These are phyloP conservation scores for Dioscorea zingiberensis DNA, from an alignment of 106 monocot species.

Conservation along the genomic window DNA sequence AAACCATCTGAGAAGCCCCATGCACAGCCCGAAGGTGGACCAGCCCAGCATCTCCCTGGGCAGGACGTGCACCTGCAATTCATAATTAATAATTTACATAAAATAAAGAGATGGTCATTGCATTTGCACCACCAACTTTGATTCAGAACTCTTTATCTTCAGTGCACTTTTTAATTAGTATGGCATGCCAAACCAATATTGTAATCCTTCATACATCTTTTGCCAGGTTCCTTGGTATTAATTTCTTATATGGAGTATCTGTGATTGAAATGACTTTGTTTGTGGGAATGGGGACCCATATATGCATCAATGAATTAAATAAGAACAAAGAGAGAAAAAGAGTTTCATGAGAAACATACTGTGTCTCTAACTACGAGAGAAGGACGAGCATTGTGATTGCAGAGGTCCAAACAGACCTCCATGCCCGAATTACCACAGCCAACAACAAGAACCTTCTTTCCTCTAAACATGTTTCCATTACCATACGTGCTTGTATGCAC, in stretches of 20 bases:
- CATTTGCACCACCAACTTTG: too few species aligned
- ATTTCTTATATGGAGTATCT: not conserved
- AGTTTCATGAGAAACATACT: not conserved
- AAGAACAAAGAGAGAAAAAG: too few species aligned
- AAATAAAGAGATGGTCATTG: too few species aligned
- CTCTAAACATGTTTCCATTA: not conserved
- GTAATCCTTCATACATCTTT: too few species aligned
- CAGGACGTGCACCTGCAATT: conserved; percentile 22
- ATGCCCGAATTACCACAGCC: conserved; percentile 5
- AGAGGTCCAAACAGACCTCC: conserved; percentile 11
- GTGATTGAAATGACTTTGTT: too few species aligned
- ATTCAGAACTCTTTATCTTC: too few species aligned
- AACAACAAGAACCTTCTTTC: conserved; percentile 5
- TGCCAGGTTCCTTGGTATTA: too few species aligned
- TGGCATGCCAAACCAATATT: too few species aligned
- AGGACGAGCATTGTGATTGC: conserved; percentile 6
- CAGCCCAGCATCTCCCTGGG: conserved; percentile 22
- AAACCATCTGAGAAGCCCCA: conserved; percentile 25
- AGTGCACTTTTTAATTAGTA: too few species aligned
- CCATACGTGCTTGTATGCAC: conserved; percentile 2
- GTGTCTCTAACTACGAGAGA: conserved; percentile 4
- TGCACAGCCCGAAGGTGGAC: conserved; percentile 24
- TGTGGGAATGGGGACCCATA: too few species aligned
- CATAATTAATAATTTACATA: not conserved
- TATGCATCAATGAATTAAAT: not conserved